Percentiles rank a stretch among this genome's conserved stretches.
phyloP scores from a whole-genome alignment of 2,329 filamentous ascomycete genomes.

The Chaetomiaceae sp. region DNA sequence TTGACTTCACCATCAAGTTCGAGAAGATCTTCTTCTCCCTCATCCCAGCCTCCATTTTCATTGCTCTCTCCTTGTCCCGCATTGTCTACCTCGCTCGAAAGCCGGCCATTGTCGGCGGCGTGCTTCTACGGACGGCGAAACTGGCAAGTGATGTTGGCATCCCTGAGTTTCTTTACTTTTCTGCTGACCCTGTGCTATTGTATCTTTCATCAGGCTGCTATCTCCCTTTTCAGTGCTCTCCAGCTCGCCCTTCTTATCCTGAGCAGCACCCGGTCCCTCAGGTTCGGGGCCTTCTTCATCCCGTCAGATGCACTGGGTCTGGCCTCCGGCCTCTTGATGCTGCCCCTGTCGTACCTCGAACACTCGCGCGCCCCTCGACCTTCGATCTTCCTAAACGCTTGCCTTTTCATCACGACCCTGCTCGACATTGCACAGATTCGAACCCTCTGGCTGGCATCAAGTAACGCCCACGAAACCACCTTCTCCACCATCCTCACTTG shows the following conservation, averaged over 20 bases:
- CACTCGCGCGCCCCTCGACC: constrained; percentile 35
- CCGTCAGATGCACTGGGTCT: constrained; percentile 24
- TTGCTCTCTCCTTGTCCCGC: constrained; percentile 33
- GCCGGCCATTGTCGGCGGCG: constrained; percentile 34
- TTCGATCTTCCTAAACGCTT: constrained; percentile 39
- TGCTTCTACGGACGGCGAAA: constrained; percentile 32
- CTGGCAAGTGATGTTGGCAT: constrained; percentile 23
- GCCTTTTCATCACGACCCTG: constrained; percentile 39
- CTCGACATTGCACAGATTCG: constrained; percentile 40
- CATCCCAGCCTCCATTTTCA: constrained; percentile 38
- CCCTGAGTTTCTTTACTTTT: background rate
- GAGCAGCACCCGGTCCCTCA: constrained; percentile 22
- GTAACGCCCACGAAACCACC: constrained; percentile 14
- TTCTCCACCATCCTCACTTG: constrained; percentile 34
- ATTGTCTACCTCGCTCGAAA: constrained; percentile 30
- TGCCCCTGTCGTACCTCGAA: constrained; percentile 31
- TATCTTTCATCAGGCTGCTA: constrained; percentile 26
- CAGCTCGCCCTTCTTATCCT: constrained; percentile 33
- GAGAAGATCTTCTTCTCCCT: constrained; percentile 44
- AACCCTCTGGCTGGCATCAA: constrained; percentile 37
- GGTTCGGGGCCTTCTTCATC: constrained; percentile 22
- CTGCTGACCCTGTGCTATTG: background rate
- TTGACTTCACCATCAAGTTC: constrained; percentile 48
- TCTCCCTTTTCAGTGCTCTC: constrained; percentile 27
- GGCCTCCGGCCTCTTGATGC: constrained; percentile 29